Percentiles rank a stretch among this genome's conserved stretches.
These are phyloP conservation scores for Narthecium ossifragum DNA, from an alignment of 106 monocot species.

Conservation along the genomic window DNA sequence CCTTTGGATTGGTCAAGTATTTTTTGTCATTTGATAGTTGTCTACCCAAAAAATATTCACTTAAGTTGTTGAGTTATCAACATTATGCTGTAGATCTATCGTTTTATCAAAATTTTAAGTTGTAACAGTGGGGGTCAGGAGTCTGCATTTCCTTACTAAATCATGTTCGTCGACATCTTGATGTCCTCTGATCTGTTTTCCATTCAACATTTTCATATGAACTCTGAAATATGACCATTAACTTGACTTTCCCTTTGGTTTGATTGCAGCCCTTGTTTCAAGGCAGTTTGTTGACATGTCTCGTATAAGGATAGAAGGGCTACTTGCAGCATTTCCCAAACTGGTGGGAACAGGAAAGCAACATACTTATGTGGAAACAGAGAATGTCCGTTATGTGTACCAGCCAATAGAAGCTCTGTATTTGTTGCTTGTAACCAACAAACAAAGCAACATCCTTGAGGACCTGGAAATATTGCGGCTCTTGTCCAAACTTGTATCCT, in stretches of 20 bases:
- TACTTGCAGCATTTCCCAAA: constrained; percentile 97
- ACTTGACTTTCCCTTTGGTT: constrained; percentile 6
- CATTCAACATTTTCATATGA: background rate
- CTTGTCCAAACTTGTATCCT: constrained; percentile 89
- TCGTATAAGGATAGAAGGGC: constrained; percentile 92
- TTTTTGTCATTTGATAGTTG: too few relatives aligned
- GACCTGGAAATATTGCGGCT: constrained; percentile 78
- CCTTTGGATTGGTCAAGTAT: too few relatives aligned
- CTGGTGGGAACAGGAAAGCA: constrained; percentile 92
- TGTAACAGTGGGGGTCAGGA: background rate
- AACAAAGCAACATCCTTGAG: constrained; percentile 98
- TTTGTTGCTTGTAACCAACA: constrained; percentile 87
- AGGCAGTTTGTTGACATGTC: constrained; percentile 97
- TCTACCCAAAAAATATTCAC: too few relatives aligned
- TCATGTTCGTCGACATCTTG: background rate
- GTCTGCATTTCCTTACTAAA: background rate
- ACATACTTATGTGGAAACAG: constrained; percentile 96
- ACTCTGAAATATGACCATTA: background rate
- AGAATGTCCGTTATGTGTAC: constrained; percentile 98
- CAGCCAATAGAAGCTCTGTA: constrained; percentile 87
- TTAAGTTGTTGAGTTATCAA: too few relatives aligned
- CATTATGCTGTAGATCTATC: background rate
- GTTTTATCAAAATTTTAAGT: background rate
- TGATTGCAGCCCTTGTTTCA: constrained; percentile 85
- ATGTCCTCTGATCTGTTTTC: background rate